Evolutionary conservation across 176 grass and related monocot species (phyloP).

Genomic region (Zizania latifolia): DNA sequence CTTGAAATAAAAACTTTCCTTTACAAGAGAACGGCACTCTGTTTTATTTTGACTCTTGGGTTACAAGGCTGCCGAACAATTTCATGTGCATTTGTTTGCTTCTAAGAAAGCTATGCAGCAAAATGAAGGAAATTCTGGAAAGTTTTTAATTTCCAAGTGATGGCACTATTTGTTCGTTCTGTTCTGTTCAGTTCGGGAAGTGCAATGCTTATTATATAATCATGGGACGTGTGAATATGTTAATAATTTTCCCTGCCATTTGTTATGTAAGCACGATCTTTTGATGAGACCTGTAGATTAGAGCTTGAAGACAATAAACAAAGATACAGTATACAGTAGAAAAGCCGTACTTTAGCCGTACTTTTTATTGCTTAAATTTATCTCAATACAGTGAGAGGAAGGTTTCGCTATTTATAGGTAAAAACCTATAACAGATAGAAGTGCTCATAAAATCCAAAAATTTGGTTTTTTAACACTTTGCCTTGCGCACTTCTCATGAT

Average conservation of each 20-base stretch:
- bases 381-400: too few relatives aligned
- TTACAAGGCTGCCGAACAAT: constrained; percentile 18
- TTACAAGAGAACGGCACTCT: constrained; percentile 28
- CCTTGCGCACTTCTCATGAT: too few relatives aligned
- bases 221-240: neutral
- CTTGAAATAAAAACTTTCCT: constrained; percentile 50
- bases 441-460: too few relatives aligned
- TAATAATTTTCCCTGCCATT: neutral
- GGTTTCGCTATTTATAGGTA: too few relatives aligned
- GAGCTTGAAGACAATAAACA: too few relatives aligned
- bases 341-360: too few relatives aligned
- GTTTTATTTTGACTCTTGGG: constrained; percentile 33
- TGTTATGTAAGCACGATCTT: neutral
- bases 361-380: too few relatives aligned
- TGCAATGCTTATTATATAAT: neutral
- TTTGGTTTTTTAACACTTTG: too few relatives aligned
- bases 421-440: too few relatives aligned
- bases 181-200: neutral
- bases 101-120: neutral
- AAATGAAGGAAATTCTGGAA: constrained; percentile 12
- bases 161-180: neutral
- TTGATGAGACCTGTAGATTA: too few relatives aligned
- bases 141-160: constrained; percentile 15
- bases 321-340: too few relatives aligned
- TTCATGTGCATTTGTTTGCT: constrained; percentile 29